Evolutionary conservation across 2,329 filamentous ascomycete genomes (phyloP).

Genomic region (Helotiales sp.): DNA sequence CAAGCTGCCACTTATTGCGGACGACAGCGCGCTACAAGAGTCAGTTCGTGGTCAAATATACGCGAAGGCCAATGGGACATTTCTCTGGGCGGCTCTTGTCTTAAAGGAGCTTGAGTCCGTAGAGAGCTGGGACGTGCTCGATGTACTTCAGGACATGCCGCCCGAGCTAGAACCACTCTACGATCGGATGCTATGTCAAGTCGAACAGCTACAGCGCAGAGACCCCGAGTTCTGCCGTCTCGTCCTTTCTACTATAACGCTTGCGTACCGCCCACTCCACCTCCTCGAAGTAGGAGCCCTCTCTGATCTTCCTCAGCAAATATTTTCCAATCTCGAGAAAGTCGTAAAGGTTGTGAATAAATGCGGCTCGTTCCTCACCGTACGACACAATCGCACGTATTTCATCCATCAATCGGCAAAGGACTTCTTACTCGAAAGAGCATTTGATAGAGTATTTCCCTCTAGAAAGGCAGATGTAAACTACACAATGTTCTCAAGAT

Average conservation of each 20-base stretch:
- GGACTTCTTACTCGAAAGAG: slow-evolving; percentile 31
- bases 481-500: slow-evolving; percentile 36
- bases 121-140: slow-evolving; percentile 5
- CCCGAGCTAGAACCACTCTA: slow-evolving; percentile 29
- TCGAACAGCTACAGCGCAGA: slow-evolving; percentile 25
- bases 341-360: slow-evolving; percentile 32
- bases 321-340: slow-evolving; percentile 35
- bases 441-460: slow-evolving; percentile 32
- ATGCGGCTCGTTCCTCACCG: slow-evolving; percentile 37
- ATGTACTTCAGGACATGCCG: slow-evolving; percentile 27
- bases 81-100: slow-evolving; percentile 46
- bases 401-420: slow-evolving; percentile 37
- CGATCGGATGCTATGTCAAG: slow-evolving; percentile 27
- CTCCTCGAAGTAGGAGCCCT: slow-evolving; percentile 24
- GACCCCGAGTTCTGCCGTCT: slow-evolving; percentile 21
- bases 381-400: slow-evolving; percentile 26
- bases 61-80: slow-evolving; percentile 31
- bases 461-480: slow-evolving; percentile 31
- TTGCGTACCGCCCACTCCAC: slow-evolving; percentile 27
- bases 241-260: slow-evolving; percentile 17
- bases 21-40: background rate
- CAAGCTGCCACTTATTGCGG: background rate
- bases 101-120: slow-evolving; percentile 28
- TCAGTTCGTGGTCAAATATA: background rate
- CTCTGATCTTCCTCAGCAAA: slow-evolving; percentile 12